phyloP scores from a whole-genome alignment of 1,139 yeast species.

The Torulaspora globosa region DNA sequence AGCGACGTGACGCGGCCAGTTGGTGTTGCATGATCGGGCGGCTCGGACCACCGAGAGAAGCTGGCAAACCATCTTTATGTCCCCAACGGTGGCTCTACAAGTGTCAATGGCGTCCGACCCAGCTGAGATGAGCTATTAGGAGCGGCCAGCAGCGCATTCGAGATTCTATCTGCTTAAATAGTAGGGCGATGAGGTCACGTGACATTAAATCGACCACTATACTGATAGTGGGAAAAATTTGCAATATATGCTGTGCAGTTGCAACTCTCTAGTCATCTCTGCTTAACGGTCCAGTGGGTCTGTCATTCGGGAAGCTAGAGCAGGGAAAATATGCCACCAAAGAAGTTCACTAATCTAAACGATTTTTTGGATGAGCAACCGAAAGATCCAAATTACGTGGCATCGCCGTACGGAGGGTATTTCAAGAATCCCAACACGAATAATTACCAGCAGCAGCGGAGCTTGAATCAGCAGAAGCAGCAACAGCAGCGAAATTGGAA shows the following conservation, averaged over 20 bases:
- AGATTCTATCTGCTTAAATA: not conserved
- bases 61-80: no score
- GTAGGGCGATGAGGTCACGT: not conserved
- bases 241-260: not conserved
- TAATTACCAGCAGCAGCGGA: slow-evolving; percentile 24
- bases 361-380: slow-evolving; percentile 33
- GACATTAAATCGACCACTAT: not conserved
- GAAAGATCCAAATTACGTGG: slow-evolving; percentile 30
- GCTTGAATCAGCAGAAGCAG: slow-evolving; percentile 10
- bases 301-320: not conserved
- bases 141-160: no score
- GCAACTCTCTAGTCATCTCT: not conserved
- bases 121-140: no score
- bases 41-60: no score
- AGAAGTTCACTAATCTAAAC: slow-evolving; percentile 34
- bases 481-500: slow-evolving; percentile 21
- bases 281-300: not conserved
- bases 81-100: no score
- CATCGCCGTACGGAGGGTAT: slow-evolving; percentile 37
- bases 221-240: not conserved
- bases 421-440: slow-evolving; percentile 27
- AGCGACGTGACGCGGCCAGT: no score
- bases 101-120: no score
- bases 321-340: slow-evolving; percentile 33
- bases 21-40: no score